phyloP scores from a whole-genome alignment of 2,329 filamentous ascomycete genomes.

The Alternaria brassicae region DNA sequence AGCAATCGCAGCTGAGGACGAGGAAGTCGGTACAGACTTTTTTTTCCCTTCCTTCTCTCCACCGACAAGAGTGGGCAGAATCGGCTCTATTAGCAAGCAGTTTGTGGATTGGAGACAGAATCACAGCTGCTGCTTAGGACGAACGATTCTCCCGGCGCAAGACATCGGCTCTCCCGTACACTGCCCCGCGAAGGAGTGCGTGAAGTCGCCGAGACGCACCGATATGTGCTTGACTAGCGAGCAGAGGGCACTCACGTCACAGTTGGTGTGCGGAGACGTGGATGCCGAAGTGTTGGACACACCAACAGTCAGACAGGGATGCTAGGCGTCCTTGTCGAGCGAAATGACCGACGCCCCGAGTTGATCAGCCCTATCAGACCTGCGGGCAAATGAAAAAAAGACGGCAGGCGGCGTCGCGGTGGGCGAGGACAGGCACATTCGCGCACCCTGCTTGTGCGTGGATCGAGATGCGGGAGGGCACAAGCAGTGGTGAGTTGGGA shows the following conservation, averaged over 20 bases:
- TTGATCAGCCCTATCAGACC: conserved; percentile 44
- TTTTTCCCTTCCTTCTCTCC: background rate
- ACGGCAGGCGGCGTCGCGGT: conserved; percentile 15
- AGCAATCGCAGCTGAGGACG: conserved; percentile 33
- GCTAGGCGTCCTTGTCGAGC: conserved; percentile 15
- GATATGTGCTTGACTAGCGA: conserved; percentile 24
- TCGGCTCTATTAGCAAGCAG: conserved; percentile 28
- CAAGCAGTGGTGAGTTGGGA: conserved; percentile 12
- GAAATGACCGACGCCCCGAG: conserved; percentile 38
- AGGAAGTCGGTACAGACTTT: conserved; percentile 6
- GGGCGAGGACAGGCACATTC: conserved; percentile 16
- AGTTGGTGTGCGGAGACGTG: conserved; percentile 15
- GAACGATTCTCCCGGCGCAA: conserved; percentile 26
- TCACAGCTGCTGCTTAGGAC: conserved; percentile 7
- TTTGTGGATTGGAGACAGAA: background rate
- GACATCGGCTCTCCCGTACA: conserved; percentile 28
- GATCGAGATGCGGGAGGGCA: conserved; percentile 33
- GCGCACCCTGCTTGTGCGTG: background rate
- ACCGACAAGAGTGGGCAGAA: conserved; percentile 26
- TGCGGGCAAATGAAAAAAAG: conserved; percentile 25
- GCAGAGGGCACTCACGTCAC: conserved; percentile 32
- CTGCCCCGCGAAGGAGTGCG: conserved; percentile 38
- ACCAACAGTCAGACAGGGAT: conserved; percentile 33
- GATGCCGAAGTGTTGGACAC: conserved; percentile 24
- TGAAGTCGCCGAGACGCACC: conserved; percentile 42